Evolutionary conservation across 108 stramenopile genomes (phyloP).

Genomic region (Seminavis robusta): DNA sequence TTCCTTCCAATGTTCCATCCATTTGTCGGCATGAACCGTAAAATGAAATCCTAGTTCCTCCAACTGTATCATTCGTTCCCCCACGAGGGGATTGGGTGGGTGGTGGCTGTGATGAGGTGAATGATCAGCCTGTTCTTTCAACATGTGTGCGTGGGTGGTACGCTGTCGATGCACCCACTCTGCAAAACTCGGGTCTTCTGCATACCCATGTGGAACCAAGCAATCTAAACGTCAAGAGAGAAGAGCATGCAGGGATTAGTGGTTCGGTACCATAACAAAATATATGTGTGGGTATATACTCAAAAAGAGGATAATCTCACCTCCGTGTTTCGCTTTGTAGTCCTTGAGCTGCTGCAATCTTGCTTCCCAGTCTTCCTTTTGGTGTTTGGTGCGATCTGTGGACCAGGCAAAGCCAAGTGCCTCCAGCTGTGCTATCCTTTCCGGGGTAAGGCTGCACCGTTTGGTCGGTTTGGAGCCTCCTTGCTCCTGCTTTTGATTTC

Average conservation of each 20-base stretch:
- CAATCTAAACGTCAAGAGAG: no score
- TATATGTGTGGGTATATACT: no score
- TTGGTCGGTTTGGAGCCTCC: conserved; percentile 33
- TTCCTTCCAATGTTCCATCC: not conserved
- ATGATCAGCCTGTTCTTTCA: not conserved
- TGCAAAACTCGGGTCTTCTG: conserved; percentile 27
- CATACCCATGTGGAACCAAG: conserved; percentile 23
- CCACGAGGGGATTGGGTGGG: not conserved
- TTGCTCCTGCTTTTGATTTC: conserved; percentile 18
- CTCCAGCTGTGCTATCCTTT: conserved; percentile 44
- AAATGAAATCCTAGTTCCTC: conserved; percentile 27
- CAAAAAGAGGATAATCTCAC: no score
- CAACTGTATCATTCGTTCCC: conserved; percentile 12
- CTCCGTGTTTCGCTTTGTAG: conserved; percentile 25
- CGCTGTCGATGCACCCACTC: conserved; percentile 39
- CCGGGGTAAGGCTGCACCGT: conserved; percentile 46
- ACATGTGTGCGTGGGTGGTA: not conserved
- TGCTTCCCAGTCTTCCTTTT: conserved; percentile 18
- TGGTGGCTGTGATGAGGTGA: not conserved
- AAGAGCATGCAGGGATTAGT: no score
- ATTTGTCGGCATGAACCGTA: conserved; percentile 24
- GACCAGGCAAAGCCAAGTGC: conserved; percentile 53
- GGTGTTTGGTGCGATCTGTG: conserved; percentile 13
- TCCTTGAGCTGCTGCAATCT: conserved; percentile 16
- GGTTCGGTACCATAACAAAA: no score